Evolutionary conservation across 352 stramenopile genomes (phyloP), one percentile per base, ranked within the genome.

Genomic region (Phytophthora aleatoria): DNA sequence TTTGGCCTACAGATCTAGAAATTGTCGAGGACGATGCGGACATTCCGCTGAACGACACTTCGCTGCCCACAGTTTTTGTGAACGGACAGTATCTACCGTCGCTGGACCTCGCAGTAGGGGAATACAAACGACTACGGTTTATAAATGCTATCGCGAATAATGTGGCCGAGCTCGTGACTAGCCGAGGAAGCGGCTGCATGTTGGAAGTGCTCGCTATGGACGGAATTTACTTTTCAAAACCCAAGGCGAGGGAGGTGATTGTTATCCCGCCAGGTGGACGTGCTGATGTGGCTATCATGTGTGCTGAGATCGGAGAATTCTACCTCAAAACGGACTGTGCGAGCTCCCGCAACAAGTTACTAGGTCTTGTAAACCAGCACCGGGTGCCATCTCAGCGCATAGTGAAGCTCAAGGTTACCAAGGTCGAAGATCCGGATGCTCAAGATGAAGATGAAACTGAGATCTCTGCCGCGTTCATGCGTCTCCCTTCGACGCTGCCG

Each of bases 91-190:
- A 90, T 57, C 59, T 90, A 27, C 85, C 85, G 2, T 72, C 72
- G 20, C 13, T 94, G 20, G 65, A 87, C 53, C 69, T 92, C 52
- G 64, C 65, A 8, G 64, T 76, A 0, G 69, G 72, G 1, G 78
- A 87, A 58, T 77, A 87, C 71, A 91, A 89, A 64, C 85, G 85
- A 6, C 48, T 92, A 28, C 76, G 85, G 8, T 84, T 82, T 55
- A 60, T 94, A 35, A 94, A 94, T 54, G 83, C 85, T 20, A 90
- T 94, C 52, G 78, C 85, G n/a, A 94, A 94, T 57, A 92, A 89
- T 68, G 78, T 92, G 8, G 78, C 74, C 5, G 85, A 94, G 64
- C 58, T 94, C 11, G 70, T 90, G 28, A 74, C 72, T 15, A 83
- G 76, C 12, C 45, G 24, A 9, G 48, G 48, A 36, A 76, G 69